Base-by-base conservation (phyloP, 345 rosid species). In the Psidium guajava region DNA sequence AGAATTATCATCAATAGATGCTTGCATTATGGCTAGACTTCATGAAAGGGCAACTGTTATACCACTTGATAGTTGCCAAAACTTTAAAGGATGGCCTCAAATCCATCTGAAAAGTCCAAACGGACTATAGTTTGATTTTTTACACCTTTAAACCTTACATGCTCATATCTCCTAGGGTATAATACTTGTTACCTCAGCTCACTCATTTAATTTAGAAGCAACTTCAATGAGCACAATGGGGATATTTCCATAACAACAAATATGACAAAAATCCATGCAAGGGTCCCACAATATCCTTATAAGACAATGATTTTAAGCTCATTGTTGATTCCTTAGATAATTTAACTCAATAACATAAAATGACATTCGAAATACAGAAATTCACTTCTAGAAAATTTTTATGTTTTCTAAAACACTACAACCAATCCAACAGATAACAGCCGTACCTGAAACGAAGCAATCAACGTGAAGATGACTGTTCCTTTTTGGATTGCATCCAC, bases 401-500 rank as follows among this genome's bases (percentile, higher is more conserved):
- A 25, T 51, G 28, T 32, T 81, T 20, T 3, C 56, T 49, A 86
- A 55, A 81, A 54, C 36, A 44, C 40, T 36, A 52, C 18, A 61
- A 27, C 42, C 49, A 84, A 86, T 69, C 61, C 54, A 88, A 86
- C 9, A 81, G 77, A 74, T 73, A 82, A 82, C 44, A 36, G 57
- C 85, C 82, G 55, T 85, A 98, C 99, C 94, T 98, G 97, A 90
- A 98, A 98, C 82, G 99, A 98, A 83, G 98, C 98, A 42, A 95
- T 36, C 92, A 97, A 88, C 27, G 93, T 94, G 93, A 97, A 97
- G 85, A 95, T 84, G 57, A 93, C 82, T n/a, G 90, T 92, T 87
- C 99, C 99, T 85, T 94, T 95, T 82, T 96, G 99, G 87, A 96
- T 84, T 58, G 99, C 99, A 89, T 96, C 95, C 86, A 96, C 99